These are phyloP conservation scores for Neurospora pannonica DNA, from an alignment of 495 filamentous ascomycete species.

Conservation along the genomic window DNA sequence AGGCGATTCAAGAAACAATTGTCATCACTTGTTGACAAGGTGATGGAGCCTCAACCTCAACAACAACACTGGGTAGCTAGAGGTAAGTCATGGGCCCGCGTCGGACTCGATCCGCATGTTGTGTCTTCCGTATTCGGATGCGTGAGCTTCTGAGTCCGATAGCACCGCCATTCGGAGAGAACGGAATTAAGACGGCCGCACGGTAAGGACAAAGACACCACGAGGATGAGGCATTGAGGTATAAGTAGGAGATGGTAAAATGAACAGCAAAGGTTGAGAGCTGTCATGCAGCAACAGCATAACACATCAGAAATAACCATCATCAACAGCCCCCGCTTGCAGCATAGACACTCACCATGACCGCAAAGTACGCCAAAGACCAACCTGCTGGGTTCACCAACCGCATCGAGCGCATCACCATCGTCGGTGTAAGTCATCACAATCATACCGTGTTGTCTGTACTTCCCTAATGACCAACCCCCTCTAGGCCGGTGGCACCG, in stretches of 20 bases:
- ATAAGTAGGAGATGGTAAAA: not conserved
- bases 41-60: not conserved
- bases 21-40: not conserved
- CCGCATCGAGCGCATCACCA: constrained; percentile 34
- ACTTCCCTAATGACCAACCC: not conserved
- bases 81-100: no score
- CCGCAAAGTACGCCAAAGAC: constrained; percentile 3
- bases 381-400: constrained; percentile 21
- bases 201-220: not conserved
- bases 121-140: not conserved
- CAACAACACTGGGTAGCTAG: not conserved
- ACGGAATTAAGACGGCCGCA: not conserved
- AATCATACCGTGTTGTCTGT: not conserved
- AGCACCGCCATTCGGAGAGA: not conserved
- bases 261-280: not conserved
- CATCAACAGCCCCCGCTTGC: not conserved
- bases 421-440: constrained; percentile 34
- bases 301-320: not conserved
- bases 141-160: not conserved
- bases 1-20: not conserved
- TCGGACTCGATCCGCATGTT: not conserved
- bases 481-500: constrained; percentile 48
- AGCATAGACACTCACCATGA: not conserved
- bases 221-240: not conserved
- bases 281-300: not conserved